These are phyloP conservation scores for Sicyos edulis DNA, from an alignment of 306 rosid genomes.

Conservation along the genomic window DNA sequence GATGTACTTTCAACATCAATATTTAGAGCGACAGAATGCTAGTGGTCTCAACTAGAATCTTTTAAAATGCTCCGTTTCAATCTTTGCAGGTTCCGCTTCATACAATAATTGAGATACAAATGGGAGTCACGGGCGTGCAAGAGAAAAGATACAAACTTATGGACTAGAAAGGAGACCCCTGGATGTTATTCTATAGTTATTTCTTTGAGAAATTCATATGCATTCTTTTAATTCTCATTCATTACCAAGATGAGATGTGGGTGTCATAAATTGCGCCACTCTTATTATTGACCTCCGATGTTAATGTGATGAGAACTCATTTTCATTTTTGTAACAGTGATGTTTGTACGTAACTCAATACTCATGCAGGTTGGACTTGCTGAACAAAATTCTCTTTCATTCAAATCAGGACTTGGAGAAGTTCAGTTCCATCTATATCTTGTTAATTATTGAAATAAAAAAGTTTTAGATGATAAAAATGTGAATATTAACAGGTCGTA, in stretches of 20 bases:
- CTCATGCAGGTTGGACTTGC: neutral
- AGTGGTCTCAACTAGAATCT: neutral
- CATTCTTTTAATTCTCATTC: constrained; percentile 37
- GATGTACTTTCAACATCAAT: neutral
- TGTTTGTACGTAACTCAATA: neutral
- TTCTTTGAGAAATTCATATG: constrained; percentile 21
- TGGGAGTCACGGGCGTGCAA: constrained; percentile 97
- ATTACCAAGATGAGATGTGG: constrained; percentile 30
- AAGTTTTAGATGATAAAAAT: neutral
- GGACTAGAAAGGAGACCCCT: constrained; percentile 42
- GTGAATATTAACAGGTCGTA: neutral
- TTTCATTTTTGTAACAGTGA: constrained; percentile 14
- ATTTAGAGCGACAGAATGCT: neutral
- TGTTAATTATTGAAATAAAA: neutral
- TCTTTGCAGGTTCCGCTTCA: constrained; percentile 84
- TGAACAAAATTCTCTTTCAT: neutral
- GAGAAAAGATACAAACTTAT: constrained; percentile 96
- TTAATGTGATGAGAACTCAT: constrained; percentile 15
- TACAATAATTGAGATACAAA: constrained; percentile 93
- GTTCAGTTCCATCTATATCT: neutral
- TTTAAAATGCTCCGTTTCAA: neutral
- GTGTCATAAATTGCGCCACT: neutral
- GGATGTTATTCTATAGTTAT: constrained; percentile 2
- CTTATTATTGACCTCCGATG: constrained; percentile 11
- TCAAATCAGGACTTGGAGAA: neutral